Evolutionary conservation across 345 rosid species (phyloP).

Genomic region (Eucalyptus microcorys): DNA sequence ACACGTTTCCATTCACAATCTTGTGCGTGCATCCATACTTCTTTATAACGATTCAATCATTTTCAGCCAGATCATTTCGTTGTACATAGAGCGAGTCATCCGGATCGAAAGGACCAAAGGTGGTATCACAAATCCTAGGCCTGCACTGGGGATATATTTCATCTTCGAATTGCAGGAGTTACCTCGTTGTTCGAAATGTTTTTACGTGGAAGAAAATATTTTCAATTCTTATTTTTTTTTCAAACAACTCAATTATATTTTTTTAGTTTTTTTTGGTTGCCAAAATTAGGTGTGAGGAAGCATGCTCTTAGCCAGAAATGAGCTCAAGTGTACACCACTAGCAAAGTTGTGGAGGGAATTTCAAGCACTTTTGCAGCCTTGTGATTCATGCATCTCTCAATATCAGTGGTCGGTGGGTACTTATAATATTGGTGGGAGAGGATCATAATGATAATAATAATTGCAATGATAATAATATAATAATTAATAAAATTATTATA

Average conservation of each 20-base stretch:
- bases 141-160: rapidly evolving
- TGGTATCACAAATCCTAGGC: neutral
- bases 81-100: neutral
- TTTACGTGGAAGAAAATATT: neutral
- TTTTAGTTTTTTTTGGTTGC: too few relatives aligned
- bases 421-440: neutral
- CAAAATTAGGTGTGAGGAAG: neutral
- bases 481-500: neutral
- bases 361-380: neutral
- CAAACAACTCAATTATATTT: neutral
- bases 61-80: neutral
- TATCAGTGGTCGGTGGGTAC: neutral
- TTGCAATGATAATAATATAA: too few relatives aligned
- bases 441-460: neutral
- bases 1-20: neutral
- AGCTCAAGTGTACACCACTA: neutral
- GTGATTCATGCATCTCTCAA: neutral
- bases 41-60: neutral
- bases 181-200: rapidly evolving
- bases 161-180: neutral
- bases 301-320: neutral
- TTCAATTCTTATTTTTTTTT: neutral
- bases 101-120: neutral
- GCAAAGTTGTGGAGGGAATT: neutral
- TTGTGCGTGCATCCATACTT: rapidly evolving